Percentiles rank a stretch among this genome's conserved stretches.
These are phyloP conservation scores for Vigna unguiculata DNA, from an alignment of 306 rosid genomes.

Conservation along the genomic window DNA sequence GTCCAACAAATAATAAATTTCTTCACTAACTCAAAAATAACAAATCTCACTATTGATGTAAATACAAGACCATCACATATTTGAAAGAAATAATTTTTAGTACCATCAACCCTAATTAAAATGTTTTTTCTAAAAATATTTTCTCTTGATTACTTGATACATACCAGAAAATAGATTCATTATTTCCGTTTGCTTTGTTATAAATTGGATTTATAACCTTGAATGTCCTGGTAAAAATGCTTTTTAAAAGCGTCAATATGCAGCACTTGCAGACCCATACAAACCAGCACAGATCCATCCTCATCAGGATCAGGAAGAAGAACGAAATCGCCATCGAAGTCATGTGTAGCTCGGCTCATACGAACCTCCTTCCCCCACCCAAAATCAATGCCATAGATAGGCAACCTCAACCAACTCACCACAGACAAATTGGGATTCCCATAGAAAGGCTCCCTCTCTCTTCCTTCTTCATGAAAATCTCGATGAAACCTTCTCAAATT, in stretches of 20 bases:
- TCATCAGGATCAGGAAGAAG: slow-evolving; percentile 1
- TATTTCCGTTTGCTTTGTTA: no score
- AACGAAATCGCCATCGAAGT: slow-evolving; percentile 1
- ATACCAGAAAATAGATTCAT: no score
- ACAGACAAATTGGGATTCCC: slow-evolving; percentile 37
- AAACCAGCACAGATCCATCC: not conserved
- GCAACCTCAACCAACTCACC: slow-evolving; percentile 6
- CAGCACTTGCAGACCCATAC: not conserved
- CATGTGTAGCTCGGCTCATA: not conserved
- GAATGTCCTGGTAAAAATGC: not conserved
- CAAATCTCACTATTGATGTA: no score
- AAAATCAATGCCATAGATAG: not conserved
- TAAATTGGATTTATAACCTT: no score
- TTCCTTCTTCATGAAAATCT: slow-evolving; percentile 48
- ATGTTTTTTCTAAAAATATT: no score
- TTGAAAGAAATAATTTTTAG: no score
- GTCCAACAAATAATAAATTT: no score
- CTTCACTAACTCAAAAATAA: no score
- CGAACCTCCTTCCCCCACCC: slow-evolving; percentile 11
- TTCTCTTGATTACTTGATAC: no score
- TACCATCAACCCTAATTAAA: no score
- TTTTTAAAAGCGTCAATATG: not conserved
- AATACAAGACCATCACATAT: no score
- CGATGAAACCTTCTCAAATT: slow-evolving; percentile 55
- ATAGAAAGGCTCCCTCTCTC: slow-evolving; percentile 46